These are phyloP conservation scores for Wickerhamomyces subpelliculosus DNA, from an alignment of 805 yeast species.

Conservation along the genomic window DNA sequence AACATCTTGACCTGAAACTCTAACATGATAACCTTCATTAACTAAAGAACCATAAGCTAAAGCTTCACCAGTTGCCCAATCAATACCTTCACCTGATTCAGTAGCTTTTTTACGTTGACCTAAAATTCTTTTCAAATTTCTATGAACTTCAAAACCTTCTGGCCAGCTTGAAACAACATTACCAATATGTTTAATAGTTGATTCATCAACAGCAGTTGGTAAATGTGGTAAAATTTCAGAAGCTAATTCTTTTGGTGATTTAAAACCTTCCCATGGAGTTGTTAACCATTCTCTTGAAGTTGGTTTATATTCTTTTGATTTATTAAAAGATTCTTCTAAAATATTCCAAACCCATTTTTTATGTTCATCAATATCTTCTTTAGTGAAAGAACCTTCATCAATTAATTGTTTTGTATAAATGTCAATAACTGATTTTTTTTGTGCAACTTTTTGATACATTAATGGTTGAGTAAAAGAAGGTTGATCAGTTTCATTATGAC, in stretches of 20 bases:
- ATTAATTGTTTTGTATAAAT: conserved; percentile 75
- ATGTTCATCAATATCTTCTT: conserved; percentile 90
- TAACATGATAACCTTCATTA: conserved; percentile 90
- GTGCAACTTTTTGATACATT: conserved; percentile 88
- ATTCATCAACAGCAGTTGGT: conserved; percentile 84
- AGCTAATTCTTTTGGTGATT: conserved; percentile 94
- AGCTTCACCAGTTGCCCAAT: conserved; percentile 99
- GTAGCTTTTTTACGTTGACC: conserved; percentile 79
- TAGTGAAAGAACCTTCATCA: conserved; percentile 82
- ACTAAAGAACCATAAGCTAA: conserved; percentile 92
- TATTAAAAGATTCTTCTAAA: conserved; percentile 83
- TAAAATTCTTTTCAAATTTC: conserved; percentile 92
- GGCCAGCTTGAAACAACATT: conserved; percentile 77
- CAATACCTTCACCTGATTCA: conserved; percentile 88
- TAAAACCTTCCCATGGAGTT: conserved; percentile 98
- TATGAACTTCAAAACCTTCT: conserved; percentile 80
- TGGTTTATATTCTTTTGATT: conserved; percentile 86
- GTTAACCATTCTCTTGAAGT: conserved; percentile 96
- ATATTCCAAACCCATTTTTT: conserved; percentile 96
- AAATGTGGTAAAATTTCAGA: conserved; percentile 92
- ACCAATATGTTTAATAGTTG: conserved; percentile 72
- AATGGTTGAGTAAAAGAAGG: conserved; percentile 98
- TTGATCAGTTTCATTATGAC: conserved; percentile 99
- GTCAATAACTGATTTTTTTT: conserved; percentile 85
- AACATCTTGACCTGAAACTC: conserved; percentile 98